A percentile compares a stretch with the other conserved stretches of the same genome.
phyloP scores from a whole-genome alignment of 2,329 filamentous ascomycete species.

The Trichoderma afroharzianum region DNA sequence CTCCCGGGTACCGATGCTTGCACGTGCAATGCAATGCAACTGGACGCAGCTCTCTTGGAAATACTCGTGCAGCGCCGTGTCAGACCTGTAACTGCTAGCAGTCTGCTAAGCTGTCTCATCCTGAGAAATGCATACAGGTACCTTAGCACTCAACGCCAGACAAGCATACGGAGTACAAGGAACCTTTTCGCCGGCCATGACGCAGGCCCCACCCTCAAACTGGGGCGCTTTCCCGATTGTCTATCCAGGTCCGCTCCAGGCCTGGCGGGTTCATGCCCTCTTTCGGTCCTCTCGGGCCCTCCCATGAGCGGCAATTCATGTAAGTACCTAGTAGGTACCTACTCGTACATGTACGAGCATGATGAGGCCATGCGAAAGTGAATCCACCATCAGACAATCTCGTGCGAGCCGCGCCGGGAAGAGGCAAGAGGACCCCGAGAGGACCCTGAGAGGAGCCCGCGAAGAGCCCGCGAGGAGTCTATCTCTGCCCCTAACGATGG shows the following conservation, averaged over 20 bases:
- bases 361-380: not conserved
- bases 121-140: not conserved
- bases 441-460: not conserved
- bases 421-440: not conserved
- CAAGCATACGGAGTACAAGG: no score
- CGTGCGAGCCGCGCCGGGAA: not conserved
- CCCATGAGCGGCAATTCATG: not conserved
- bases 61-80: not conserved
- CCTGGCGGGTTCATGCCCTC: not conserved
- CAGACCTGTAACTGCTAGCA: not conserved
- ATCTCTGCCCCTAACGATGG: not conserved
- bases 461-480: not conserved
- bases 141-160: not conserved
- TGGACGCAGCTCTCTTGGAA: not conserved
- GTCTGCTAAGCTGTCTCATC: not conserved
- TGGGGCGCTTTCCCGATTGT: slow-evolving; percentile 4
- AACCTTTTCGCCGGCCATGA: not conserved
- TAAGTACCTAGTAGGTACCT: no score
- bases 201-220: not conserved
- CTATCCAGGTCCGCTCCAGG: not conserved
- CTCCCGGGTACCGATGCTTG: not conserved
- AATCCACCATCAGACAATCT: not conserved
- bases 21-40: not conserved
- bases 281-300: not conserved
- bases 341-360: no score